Base-by-base conservation (phyloP, 345 rosid genomes). In the Linum tenue region DNA sequence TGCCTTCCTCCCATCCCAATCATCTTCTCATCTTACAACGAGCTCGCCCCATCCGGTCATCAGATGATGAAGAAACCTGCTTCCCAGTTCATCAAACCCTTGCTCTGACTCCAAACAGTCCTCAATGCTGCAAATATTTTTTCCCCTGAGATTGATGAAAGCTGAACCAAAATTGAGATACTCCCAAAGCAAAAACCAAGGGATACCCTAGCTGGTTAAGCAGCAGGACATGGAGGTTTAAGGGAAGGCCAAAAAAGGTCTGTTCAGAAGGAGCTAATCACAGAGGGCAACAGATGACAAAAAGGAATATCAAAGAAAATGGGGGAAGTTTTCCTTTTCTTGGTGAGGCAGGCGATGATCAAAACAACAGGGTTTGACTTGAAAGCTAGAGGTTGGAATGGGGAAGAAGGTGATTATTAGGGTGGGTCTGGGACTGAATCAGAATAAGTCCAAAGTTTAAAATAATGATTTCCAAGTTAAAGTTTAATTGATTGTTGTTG, bases 1-100 rank as follows among this genome's bases (percentile, higher is more conserved):
- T 67, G 66, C 77, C 62, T 56, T 60, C 76, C 60, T 71, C 37
- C 83, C 84, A 80, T 85, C 81, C 37, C 83, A 84, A 80, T 85
- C 81, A 77, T 76, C 69, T 53, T 72, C 83, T 74, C 81, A 75
- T 79, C 72, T 68, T 68, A 64, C 68, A 60, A 62, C 61, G 75
- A 74, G 68, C 38, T 39, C 37, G 58, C 73, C 69, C 78, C 82
- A 79, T 79, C 56, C 65, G 72, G 61, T 55, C 35, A 72, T 69
- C 64, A 65, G 71, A 69, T 50, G 65, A 53, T 71, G 44, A 56
- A 56, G 51, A 69, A 41, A 62, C 69, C 16, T 14, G 16, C 56
- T 35, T 22, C 56, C 39, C 65, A 53, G 39, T 9, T 16, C 12
- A 2, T 63, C 4, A 31, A 10, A 37, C 31, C 41, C 10, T 5